phyloP scores from a whole-genome alignment of 495 filamentous ascomycete species.

The Penicillium pancosmium region DNA sequence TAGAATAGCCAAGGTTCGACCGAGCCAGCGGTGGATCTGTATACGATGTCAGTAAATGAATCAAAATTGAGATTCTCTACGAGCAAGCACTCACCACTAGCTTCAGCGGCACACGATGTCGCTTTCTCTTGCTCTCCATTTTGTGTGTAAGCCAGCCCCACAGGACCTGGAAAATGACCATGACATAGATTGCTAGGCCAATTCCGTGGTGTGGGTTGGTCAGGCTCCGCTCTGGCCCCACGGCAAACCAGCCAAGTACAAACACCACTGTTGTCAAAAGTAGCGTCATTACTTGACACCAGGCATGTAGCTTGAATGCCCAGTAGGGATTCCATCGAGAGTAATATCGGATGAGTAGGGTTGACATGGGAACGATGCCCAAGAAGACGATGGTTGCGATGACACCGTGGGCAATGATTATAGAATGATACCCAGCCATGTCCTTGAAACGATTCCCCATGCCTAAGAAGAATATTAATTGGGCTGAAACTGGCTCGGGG shows the following conservation, averaged over 20 bases:
- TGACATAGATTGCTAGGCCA: constrained; percentile 83
- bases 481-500: not conserved
- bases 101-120: constrained; percentile 62
- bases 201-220: constrained; percentile 97
- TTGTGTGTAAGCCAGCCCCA: constrained; percentile 73
- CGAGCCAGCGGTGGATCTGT: constrained; percentile 83
- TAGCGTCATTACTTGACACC: constrained; percentile 77
- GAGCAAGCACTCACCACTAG: constrained; percentile 60
- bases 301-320: constrained; percentile 80
- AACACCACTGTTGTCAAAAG: constrained; percentile 33
- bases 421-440: constrained; percentile 70
- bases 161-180: constrained; percentile 78
- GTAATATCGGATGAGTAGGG: constrained; percentile 78
- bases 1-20: constrained; percentile 72
- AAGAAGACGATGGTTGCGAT: constrained; percentile 89
- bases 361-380: constrained; percentile 75
- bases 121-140: constrained; percentile 61
- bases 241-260: constrained; percentile 35
- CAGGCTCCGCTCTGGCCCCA: constrained; percentile 63
- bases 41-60: not conserved
- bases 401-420: constrained; percentile 83
- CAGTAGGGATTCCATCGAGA: constrained; percentile 59
- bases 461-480: constrained; percentile 52
- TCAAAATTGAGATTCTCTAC: not conserved
- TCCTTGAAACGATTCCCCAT: constrained; percentile 89